Evolutionary conservation across 805 yeast species (phyloP), one percentile per base, ranked within the genome.

Genomic region (Kregervanrija fluxuum): DNA sequence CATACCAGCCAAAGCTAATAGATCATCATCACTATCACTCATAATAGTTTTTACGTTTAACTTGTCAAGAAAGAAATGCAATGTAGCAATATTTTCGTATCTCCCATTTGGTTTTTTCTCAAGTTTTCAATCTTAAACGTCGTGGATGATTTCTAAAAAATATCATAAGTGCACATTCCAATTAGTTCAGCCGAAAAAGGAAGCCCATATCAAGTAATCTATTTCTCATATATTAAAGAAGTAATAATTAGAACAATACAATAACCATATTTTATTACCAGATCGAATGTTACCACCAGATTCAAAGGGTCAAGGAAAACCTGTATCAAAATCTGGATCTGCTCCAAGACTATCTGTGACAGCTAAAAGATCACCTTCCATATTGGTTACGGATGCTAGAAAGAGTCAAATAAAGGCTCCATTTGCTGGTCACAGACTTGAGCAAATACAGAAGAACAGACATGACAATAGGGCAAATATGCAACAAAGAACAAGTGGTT

Each of bases 1-100:
- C 22, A 75, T 80, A 48, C 95, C 98, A 42, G 99, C 99, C 56
- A 93, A 77, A 15, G 96, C 98, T 60, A 91, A 77, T 68, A 93
- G 76, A 75, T 93, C 99, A 63, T 91, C 98, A 31, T 52, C 55
- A 59, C 88, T 78, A 61, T 80, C 95, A 48, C 90, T 82, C 95
- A 85, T 85, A 8, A 41, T 40, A 22, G 8, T 30, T 11, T 15
- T 31, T 30, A 14, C 11, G 12, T 30, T 32, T 8, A 15, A 11
- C 10, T 22, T 14, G 8, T 13, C 15, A 13, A 11, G 13, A 13
- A 32, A 38, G 11, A 38, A 32, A 34, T 14, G 15, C 6, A 30
- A 17, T 5, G 28, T 8, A 22, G 2, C 28, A 22, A 5, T 6
- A 22, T 22, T 5, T 22, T 22, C 28, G 28, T 22, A 22, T 22